Evolutionary conservation across 2,329 filamentous ascomycete genomes (phyloP), one percentile per base, ranked within the genome.

Genomic region (Colletotrichum trifolii): DNA sequence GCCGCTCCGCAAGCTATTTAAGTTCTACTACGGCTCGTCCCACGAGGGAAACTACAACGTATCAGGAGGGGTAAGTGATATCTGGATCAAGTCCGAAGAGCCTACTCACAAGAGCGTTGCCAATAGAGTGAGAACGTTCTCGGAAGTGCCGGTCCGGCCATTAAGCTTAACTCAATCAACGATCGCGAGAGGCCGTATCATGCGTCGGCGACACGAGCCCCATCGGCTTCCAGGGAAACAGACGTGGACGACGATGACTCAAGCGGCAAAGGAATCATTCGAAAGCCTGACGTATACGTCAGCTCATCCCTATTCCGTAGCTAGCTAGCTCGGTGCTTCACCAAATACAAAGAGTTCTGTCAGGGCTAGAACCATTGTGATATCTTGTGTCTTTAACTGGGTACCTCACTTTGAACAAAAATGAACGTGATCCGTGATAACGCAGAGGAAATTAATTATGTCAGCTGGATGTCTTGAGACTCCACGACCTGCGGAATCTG

Each of bases 161-260:
- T 63, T n/a, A 63, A 63, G 25, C 60, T 63, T 9, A 47, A 54
- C 40, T 63, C 60, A 3, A 33, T 63, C 17, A 58, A 45, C n/a
- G 47, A 50, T 25, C 39, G 47, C 25, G 40, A 62, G 6, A 45
- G 39, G 13, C n/a, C 47, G 6, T 63, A 63, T 15, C 47, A 53
- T 8, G 47, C 40, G 36, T 58, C 60, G 6, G 47, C 54, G 6
- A 63, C 40, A n/a, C 9, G 35, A 2, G 35, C 40, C 13, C 13
- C 42, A 13, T 39, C 57, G 6, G 40, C 13, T 7, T 13, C 8
- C 7, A 46, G 47, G 25, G 54, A 63, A 13, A 12, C 40, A 2
- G 60, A 63, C 9, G 36, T 40, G 10, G 60, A 63, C 34, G 60
- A 63, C 6, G 60, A 63, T 17, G 47, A 58, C n/a, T 63, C 60